Evolutionary conservation across 139 green algal genomes (phyloP), one percentile per base, ranked within the genome.

Genomic region (Cymbomonas tetramitiformis): DNA sequence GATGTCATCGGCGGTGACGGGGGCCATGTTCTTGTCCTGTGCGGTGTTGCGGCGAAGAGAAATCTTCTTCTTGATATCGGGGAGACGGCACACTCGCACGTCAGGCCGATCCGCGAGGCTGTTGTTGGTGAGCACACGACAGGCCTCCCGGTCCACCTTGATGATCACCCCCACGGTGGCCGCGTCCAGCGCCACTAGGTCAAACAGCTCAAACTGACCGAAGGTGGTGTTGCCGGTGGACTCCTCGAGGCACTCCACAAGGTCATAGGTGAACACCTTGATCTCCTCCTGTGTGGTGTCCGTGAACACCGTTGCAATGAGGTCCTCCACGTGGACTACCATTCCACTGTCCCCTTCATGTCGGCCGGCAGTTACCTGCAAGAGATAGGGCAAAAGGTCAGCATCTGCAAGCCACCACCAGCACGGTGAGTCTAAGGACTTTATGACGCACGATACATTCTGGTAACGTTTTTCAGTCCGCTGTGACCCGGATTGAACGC

Each of bases 151-250:
- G 51, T 88, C 79, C 10, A 93, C 75, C n/a, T 65, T 58, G 10
- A 94, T 69, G 19, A 94, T 77, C 39, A 95, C 68, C 18, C 75
- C 78, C 19, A 73, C 56, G 21, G 39, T 64, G 30, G 6, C 31
- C 33, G 28, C 49, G 43, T 93, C 79, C 41, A 97, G 64, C 63
- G 80, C 69, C 48, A 96, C 83, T 34, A 96, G 71, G 65, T 97
- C 89, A 67, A 95, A 86, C 50, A 96, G 69, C 62, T 92, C 72
- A 62, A 93, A 96, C 25, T 80, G 66, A 4, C 86, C 87, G 29
- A 95, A 67, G 33, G 56, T 72, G 49, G 90, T 80, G 9, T 82
- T 39, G 23, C 79, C 77, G 12, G 49, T 65, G 26, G 57, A 62
- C 26, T 69, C 58, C 28, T 80, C 72, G 29, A 73, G 62, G 2